phyloP scores from a whole-genome alignment of 495 filamentous ascomycete genomes.

The Lasiosphaeris hirsuta region DNA sequence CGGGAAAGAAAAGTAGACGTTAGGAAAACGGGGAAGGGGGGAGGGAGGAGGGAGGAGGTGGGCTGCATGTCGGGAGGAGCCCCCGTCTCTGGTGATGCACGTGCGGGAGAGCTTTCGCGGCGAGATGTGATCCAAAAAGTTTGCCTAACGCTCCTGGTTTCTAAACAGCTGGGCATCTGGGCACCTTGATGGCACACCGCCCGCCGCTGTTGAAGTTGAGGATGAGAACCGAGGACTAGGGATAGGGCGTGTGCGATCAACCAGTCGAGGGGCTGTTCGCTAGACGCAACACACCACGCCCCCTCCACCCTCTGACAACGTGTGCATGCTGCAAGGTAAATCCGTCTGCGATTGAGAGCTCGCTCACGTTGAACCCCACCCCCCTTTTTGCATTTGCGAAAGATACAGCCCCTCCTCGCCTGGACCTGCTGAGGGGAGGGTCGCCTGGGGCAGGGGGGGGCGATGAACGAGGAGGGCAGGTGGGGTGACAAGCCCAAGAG shows the following conservation, averaged over 20 bases:
- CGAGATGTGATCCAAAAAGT: background rate
- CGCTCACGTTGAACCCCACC: constrained; percentile 11
- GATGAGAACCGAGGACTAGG: constrained; percentile 1
- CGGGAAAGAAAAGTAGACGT: background rate
- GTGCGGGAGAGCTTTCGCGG: constrained; percentile 1
- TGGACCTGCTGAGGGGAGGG: constrained; percentile 10
- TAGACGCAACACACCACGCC: background rate
- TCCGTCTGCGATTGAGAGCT: constrained; percentile 18
- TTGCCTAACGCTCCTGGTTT: background rate
- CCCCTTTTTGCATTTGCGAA: constrained; percentile 23
- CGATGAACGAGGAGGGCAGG: constrained; percentile 15
- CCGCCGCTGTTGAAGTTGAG: background rate
- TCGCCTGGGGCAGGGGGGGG: constrained; percentile 7
- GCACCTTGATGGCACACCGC: constrained; percentile 27
- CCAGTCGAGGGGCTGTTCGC: constrained; percentile 3
- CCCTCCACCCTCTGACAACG: constrained; percentile 20
- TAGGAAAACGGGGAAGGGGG: background rate
- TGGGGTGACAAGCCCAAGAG: constrained; percentile 4
- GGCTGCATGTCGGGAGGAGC: background rate
- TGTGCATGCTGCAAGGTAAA: constrained; percentile 37
- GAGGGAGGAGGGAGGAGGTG: background rate
- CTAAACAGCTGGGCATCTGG: background rate
- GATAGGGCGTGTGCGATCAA: background rate
- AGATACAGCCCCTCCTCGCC: constrained; percentile 16
- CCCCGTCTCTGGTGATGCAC: background rate